Evolutionary conservation across 2,329 filamentous ascomycete genomes (phyloP).

Genomic region (Pseudopithomyces chartarum): DNA sequence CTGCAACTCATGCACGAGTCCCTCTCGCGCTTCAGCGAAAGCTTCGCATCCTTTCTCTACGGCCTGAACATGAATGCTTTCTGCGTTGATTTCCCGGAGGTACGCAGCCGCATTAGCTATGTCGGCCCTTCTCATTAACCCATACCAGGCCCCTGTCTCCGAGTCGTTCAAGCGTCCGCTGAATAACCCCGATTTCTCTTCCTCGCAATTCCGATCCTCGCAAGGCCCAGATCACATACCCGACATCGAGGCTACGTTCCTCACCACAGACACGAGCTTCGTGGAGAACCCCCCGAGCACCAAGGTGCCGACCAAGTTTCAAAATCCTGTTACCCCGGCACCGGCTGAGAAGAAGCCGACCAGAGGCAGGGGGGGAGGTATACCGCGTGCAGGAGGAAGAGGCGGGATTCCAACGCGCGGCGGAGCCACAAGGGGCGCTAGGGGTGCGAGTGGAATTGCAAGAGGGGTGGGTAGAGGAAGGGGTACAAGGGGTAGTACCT

Average conservation of each 20-base stretch:
- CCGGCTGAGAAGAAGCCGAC: slow-evolving; percentile 24
- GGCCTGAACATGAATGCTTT: slow-evolving; percentile 99
- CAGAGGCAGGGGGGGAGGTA: slow-evolving; percentile 38
- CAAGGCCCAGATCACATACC: slow-evolving; percentile 24
- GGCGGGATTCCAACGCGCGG: slow-evolving; percentile 42
- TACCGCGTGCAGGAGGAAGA: slow-evolving; percentile 40
- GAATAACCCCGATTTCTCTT: slow-evolving; percentile 27
- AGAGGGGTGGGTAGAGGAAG: slow-evolving; percentile 40
- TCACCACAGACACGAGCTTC: slow-evolving; percentile 92
- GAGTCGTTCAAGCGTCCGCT: slow-evolving; percentile 72
- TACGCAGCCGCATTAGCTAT: slow-evolving; percentile 43
- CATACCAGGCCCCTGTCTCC: slow-evolving; percentile 68
- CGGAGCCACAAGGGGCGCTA: slow-evolving; percentile 34
- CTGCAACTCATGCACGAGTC: slow-evolving; percentile 97
- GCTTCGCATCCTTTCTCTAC: slow-evolving; percentile 93
- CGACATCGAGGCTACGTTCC: slow-evolving; percentile 78
- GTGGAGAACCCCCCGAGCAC: slow-evolving; percentile 77
- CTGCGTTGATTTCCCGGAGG: slow-evolving; percentile 96
- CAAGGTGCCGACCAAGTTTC: slow-evolving; percentile 52
- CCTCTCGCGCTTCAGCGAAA: slow-evolving; percentile 89
- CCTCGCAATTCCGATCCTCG: slow-evolving; percentile 26
- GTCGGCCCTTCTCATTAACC: not conserved
- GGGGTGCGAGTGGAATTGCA: slow-evolving; percentile 45
- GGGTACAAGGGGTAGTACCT: slow-evolving; percentile 25
- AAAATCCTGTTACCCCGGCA: slow-evolving; percentile 42